Base-by-base conservation (phyloP, 331 rosid species). In the Quercus lobata region DNA sequence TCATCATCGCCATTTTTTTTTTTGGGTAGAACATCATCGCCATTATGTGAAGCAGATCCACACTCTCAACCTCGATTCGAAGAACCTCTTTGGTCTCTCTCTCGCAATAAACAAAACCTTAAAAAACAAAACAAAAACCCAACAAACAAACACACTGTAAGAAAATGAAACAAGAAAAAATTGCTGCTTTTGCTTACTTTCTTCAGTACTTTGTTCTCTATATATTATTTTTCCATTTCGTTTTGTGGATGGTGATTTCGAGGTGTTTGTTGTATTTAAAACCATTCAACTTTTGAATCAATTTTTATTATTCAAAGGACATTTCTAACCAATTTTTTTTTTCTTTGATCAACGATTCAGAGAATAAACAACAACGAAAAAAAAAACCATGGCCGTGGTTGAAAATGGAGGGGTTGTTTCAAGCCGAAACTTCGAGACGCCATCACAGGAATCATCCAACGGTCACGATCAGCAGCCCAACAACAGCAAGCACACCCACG, bases 381-480 rank as follows among this genome's bases (percentile, higher is more conserved):
- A 46, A 10, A 10, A 49, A 49, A 49, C 19, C 85, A 94, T 91
- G 98, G 98, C 97, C 71, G 98, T 94, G 55, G 96, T 92, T 83
- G 98, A 94, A 82, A 91, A 89, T 94, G 98, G 83, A 85, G 72
- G 53, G 30, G 6, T 60, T 2, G 66, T 5, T 17, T 68, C 72
- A 3, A 81, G 81, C 85, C 94, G 91, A 65, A 93, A 78, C 83
- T 81, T 93, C 83, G 94, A 91, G 70, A 82, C 78, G 73, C 79
- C 94, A 34, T 35, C 53, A 24, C 83, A 90, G 30, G 90, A 87
- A 60, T 61, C 94, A 10, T 34, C 41, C 17, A 68, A 68, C 27
- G 72, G 72, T 68, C 52, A 68, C 72, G 72, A 68, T 68, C 72
- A 68, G 72, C 46, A 41, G 12, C 3, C 12, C 46, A 41, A 41